Evolutionary conservation across 768 basidiomycete species (phyloP), one percentile per base, ranked within the genome.

Genomic region (Russula lepida): DNA sequence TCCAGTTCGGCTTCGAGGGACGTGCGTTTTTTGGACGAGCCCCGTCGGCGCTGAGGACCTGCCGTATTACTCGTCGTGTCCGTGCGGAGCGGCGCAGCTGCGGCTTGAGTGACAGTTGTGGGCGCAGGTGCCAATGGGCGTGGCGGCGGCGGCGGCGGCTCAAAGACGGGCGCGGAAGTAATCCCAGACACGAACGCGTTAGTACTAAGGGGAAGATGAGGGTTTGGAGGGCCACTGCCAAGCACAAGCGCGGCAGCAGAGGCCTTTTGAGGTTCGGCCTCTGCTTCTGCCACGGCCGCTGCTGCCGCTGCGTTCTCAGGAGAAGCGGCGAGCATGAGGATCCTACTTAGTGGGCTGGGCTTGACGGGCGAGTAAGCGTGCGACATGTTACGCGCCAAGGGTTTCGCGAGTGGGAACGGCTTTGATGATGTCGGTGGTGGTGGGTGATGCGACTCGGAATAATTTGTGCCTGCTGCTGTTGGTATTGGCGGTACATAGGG

Each of bases 281-380:
- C 25, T n/a, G 50, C 17, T 19, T 6, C 25, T 4, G 43, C 23
- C 6, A 30, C 15, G 27, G 66, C 23, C 64, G 43, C 65, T 66
- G 48, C 69, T 28, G 33, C 54, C 13, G 15, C 76, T 13, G 33
- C 72, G 53, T 73, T 76, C 37, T 77, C 71, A 5, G 84, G 84
- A 0, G 86, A 88, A 63, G 85, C 75, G 4, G 77, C 79, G 46
- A 91, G 76, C 84, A 85, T 82, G 25, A 91, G 77, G 56, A 92
- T 89, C 12, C 89, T 81, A 62, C 87, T 89, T 33, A 92, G 77
- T 2, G 89, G 89, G 64, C 88, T 90, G 0, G 90, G 89, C 70
- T 83, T 85, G 2, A 77, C 84, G 30, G 89, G 89, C 0, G 90
- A 91, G 64, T 92, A 92, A 0, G 89, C 88, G 64, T 92, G 89